Evolutionary conservation across 345 rosid species (phyloP).

Genomic region (Diplotaxis tenuifolia): DNA sequence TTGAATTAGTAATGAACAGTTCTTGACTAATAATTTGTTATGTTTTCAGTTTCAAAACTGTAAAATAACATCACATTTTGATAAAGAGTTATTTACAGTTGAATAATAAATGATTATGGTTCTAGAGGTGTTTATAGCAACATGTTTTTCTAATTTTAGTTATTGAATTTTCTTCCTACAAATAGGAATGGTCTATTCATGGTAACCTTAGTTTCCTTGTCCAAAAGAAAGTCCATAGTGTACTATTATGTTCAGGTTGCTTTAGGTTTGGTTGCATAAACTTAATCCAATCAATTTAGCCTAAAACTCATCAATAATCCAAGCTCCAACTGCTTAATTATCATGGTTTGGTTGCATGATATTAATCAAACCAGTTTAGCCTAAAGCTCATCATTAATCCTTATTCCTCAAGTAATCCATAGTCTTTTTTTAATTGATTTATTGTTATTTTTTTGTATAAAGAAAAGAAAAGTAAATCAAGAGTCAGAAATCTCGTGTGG

Average conservation of each 20-base stretch:
- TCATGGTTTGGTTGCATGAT: not conserved
- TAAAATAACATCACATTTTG: not conserved
- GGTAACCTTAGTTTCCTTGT: not conserved
- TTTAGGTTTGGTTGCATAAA: not conserved
- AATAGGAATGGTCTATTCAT: not conserved
- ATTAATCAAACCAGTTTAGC: not conserved
- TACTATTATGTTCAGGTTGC: not conserved
- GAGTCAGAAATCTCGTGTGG: slow-evolving; percentile 39
- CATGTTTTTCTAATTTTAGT: not conserved
- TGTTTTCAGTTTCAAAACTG: not conserved
- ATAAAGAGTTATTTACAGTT: not conserved
- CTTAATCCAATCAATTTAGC: not conserved
- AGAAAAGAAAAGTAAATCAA: not conserved
- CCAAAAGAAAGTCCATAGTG: not conserved
- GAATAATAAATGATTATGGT: not conserved
- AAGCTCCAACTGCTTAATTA: not conserved
- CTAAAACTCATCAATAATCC: not conserved
- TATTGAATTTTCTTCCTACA: not conserved
- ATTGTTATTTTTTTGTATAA: not conserved
- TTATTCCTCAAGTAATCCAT: not conserved
- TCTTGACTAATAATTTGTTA: not conserved
- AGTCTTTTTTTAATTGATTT: not conserved
- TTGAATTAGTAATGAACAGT: not conserved
- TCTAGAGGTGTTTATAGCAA: not conserved
- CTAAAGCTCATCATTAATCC: not conserved